These are phyloP conservation scores for Aspergillus nanangensis DNA, from an alignment of 495 filamentous ascomycete species.

Conservation along the genomic window DNA sequence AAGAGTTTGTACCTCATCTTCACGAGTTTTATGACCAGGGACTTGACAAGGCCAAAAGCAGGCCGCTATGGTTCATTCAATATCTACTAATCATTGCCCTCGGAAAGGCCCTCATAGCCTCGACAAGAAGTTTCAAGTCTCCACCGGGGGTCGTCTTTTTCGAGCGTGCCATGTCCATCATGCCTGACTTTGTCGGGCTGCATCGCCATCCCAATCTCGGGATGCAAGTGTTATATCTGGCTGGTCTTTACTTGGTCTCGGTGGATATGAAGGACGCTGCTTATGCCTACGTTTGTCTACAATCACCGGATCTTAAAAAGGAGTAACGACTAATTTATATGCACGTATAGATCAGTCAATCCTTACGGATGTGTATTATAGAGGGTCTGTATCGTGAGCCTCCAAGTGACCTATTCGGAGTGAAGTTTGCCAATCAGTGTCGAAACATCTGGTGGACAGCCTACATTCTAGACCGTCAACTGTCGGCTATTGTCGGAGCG, in stretches of 20 bases:
- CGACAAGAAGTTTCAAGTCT: background rate
- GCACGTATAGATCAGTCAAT: background rate
- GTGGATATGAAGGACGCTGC: slow-evolving; percentile 3
- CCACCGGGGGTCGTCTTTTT: background rate
- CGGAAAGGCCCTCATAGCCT: background rate
- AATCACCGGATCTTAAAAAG: background rate
- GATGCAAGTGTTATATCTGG: background rate
- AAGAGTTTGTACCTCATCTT: slow-evolving; percentile 1
- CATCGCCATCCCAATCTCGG: background rate
- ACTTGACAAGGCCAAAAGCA: background rate
- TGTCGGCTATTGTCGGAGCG: slow-evolving; percentile 1
- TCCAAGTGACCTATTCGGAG: background rate
- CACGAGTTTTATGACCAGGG: slow-evolving; percentile 1
- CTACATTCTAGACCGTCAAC: background rate
- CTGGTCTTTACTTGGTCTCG: background rate
- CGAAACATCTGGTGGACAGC: slow-evolving; percentile 3
- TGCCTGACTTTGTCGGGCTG: slow-evolving; percentile 2
- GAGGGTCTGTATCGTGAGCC: background rate
- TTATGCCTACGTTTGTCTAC: background rate
- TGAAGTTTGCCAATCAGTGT: background rate
- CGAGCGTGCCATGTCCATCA: slow-evolving; percentile 2
- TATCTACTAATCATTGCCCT: slow-evolving; percentile 1
- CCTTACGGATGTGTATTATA: background rate
- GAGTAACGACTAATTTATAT: background rate
- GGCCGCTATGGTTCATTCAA: background rate